A percentile compares a stretch with the other conserved stretches of the same genome.
These are phyloP conservation scores for Colletotrichum liriopes DNA, from an alignment of 2,329 filamentous ascomycete species.

Conservation along the genomic window DNA sequence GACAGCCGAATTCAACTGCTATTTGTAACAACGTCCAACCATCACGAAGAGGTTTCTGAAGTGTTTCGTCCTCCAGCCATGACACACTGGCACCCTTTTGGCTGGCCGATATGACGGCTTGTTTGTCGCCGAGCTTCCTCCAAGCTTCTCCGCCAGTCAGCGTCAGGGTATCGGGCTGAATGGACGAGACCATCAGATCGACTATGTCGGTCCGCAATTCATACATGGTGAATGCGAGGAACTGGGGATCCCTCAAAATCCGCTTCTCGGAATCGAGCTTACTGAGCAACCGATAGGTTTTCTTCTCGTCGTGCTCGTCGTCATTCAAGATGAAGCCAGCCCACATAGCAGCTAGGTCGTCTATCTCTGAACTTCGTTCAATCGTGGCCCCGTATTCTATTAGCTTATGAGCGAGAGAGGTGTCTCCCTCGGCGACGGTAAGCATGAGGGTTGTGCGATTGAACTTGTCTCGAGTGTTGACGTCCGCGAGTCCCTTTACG, in stretches of 20 bases:
- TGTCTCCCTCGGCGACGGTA: not conserved
- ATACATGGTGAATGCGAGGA: not conserved
- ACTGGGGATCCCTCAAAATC: not conserved
- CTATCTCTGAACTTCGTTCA: not conserved
- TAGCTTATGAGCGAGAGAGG: not conserved
- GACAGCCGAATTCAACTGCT: not conserved
- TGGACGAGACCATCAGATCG: not conserved
- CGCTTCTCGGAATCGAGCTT: not conserved
- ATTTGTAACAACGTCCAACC: not conserved
- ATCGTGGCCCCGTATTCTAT: not conserved
- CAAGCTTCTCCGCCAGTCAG: not conserved
- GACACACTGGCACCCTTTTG: too few species aligned
- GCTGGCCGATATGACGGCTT: not conserved
- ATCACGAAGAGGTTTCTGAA: not conserved
- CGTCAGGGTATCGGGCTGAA: not conserved
- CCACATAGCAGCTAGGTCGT: not conserved
- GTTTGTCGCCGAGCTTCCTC: not conserved
- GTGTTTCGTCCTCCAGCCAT: not conserved
- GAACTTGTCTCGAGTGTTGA: not conserved
- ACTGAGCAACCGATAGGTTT: not conserved
- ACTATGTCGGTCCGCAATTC: not conserved
- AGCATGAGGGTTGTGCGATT: not conserved
- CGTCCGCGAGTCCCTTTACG: not conserved
- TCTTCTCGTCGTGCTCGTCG: not conserved
- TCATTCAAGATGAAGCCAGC: not conserved